Evolutionary conservation across 2,329 filamentous ascomycete genomes (phyloP).

Genomic region (Scolecobasidium constrictum): DNA sequence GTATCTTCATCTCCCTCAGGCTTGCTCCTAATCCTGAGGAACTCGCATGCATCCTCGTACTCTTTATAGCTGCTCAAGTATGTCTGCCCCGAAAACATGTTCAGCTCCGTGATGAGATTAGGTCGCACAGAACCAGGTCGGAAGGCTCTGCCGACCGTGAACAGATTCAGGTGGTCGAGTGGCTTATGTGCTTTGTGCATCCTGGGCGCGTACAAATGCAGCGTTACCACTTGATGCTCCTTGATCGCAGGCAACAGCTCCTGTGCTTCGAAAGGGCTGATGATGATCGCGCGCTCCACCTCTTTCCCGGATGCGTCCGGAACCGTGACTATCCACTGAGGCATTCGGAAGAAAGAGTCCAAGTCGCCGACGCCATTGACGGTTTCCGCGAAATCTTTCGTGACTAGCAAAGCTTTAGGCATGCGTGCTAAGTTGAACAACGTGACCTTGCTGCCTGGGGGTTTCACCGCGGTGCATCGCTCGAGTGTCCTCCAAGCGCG

Average conservation of each 20-base stretch:
- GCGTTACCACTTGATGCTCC: conserved; percentile 20
- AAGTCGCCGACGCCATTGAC: conserved; percentile 21
- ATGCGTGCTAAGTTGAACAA: conserved; percentile 26
- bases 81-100: conserved; percentile 57
- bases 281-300: conserved; percentile 34
- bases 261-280: conserved; percentile 53
- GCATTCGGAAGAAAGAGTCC: conserved; percentile 41
- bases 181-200: conserved; percentile 21
- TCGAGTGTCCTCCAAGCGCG: no score
- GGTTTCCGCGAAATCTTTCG: conserved; percentile 40
- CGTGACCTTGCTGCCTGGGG: conserved; percentile 37
- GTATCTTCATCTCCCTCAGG: no score
- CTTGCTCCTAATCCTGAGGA: conserved; percentile 36
- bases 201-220: conserved; percentile 46
- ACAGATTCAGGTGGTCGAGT: conserved; percentile 38
- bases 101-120: conserved; percentile 37
- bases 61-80: conserved; percentile 46
- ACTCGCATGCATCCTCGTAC: conserved; percentile 42
- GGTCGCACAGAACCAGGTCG: conserved; percentile 18
- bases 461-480: no score
- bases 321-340: conserved; percentile 42
- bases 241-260: conserved; percentile 32
- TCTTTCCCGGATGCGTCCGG: conserved; percentile 10
- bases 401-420: conserved; percentile 33
- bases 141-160: no score